Percentiles rank a stretch among this genome's conserved stretches.
phyloP scores from a whole-genome alignment of 2,329 filamentous ascomycete genomes.

The Alternaria postmessia region DNA sequence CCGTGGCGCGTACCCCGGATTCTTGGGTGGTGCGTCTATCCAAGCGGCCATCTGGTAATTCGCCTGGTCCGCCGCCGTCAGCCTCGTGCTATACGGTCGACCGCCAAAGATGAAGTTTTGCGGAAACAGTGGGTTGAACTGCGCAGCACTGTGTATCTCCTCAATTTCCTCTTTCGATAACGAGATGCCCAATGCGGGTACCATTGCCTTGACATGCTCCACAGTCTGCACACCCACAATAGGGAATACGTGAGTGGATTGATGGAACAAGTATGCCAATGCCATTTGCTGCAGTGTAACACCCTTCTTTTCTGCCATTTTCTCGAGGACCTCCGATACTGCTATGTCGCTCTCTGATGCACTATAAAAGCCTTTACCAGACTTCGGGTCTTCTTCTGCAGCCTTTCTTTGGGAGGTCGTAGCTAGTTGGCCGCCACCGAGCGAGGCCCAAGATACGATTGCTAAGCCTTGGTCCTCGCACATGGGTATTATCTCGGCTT shows the following conservation, averaged over 20 bases:
- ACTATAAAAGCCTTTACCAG: neutral
- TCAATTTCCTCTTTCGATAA: neutral
- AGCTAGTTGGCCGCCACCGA: neutral
- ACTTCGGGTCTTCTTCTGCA: neutral
- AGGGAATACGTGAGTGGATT: constrained; percentile 72
- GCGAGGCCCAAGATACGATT: neutral
- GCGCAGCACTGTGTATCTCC: neutral
- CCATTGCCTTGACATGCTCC: constrained; percentile 65
- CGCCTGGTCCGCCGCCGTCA: neutral
- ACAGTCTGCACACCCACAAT: constrained; percentile 74
- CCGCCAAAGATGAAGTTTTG: neutral
- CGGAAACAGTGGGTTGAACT: neutral
- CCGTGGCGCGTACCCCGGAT: neutral
- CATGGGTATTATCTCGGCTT: neutral
- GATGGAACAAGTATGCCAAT: constrained; percentile 23
- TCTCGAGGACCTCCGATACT: constrained; percentile 18
- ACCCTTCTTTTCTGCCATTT: neutral
- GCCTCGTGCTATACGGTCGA: neutral
- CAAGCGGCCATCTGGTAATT: neutral
- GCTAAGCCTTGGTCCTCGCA: neutral
- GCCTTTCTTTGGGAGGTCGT: neutral
- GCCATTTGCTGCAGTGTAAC: neutral
- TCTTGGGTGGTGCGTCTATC: neutral
- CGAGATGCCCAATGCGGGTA: neutral
- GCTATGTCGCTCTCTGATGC: neutral